Percentiles rank a stretch among this genome's conserved stretches.
These are phyloP conservation scores for Raphanus sativus DNA, from an alignment of 345 rosid species.

Conservation along the genomic window DNA sequence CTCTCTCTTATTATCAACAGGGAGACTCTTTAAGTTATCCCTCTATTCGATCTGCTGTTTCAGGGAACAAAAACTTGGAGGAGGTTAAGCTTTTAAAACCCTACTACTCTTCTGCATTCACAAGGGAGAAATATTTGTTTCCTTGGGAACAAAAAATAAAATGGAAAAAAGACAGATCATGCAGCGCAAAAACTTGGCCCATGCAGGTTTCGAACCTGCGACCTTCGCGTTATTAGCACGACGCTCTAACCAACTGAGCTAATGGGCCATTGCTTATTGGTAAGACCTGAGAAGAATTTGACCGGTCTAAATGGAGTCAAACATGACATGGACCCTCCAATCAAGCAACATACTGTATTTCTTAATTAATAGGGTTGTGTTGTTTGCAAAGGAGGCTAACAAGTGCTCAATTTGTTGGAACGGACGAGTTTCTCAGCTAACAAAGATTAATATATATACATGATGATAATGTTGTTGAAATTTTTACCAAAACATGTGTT, in stretches of 20 bases:
- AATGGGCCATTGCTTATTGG: constrained; percentile 9
- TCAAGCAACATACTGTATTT: neutral
- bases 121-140: neutral
- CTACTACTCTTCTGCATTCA: constrained; percentile 8
- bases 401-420: neutral
- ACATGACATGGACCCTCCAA: neutral
- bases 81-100: constrained; percentile 19
- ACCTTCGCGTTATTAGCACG: constrained; percentile 98
- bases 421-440: too few relatives aligned
- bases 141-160: neutral
- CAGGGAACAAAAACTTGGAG: neutral
- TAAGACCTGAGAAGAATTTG: neutral
- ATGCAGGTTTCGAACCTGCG: constrained; percentile 44
- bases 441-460: neutral
- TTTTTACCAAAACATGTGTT: neutral
- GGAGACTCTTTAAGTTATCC: neutral
- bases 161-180: neutral
- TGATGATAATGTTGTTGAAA: neutral
- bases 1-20: neutral
- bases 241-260: constrained; percentile 78
- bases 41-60: neutral
- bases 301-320: neutral
- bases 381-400: neutral
- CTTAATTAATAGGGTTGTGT: neutral
- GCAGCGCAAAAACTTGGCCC: constrained; percentile 4